phyloP scores from a whole-genome alignment of 2,329 filamentous ascomycete genomes.

The Plectosphaerella sp. region DNA sequence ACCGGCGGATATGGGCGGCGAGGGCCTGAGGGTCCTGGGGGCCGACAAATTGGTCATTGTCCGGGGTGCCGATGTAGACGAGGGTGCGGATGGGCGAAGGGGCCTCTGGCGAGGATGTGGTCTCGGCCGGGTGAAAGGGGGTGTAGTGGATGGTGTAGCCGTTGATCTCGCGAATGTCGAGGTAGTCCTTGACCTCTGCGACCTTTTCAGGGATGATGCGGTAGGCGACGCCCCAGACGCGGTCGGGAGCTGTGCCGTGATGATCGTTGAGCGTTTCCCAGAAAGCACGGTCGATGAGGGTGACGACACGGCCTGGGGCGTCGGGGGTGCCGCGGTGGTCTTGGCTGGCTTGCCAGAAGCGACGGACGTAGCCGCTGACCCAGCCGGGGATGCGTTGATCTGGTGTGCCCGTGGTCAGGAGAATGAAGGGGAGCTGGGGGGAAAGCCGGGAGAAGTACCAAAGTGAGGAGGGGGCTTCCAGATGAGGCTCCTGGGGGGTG shows the following conservation, averaged over 20 bases:
- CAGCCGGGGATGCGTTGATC: constrained; percentile 84
- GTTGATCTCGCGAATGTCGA: constrained; percentile 96
- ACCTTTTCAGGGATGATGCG: constrained; percentile 71
- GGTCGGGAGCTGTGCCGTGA: constrained; percentile 55
- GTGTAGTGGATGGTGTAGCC: constrained; percentile 94
- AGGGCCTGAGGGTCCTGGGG: constrained; percentile 74
- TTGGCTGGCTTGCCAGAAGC: constrained; percentile 91
- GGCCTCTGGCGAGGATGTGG: constrained; percentile 15
- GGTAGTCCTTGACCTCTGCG: constrained; percentile 78
- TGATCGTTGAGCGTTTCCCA: constrained; percentile 75
- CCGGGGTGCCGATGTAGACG: constrained; percentile 91
- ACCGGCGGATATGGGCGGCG: constrained; percentile 74
- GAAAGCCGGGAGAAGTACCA: constrained; percentile 49
- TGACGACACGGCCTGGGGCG: constrained; percentile 86
- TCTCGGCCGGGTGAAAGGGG: constrained; percentile 64
- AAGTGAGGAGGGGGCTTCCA: constrained; percentile 98
- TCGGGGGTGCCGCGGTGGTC: constrained; percentile 92
- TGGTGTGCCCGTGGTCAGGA: constrained; percentile 38
- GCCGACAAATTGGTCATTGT: constrained; percentile 88
- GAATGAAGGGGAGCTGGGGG: constrained; percentile 3
- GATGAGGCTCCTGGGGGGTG: constrained; percentile 67
- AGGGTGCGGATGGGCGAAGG: constrained; percentile 49
- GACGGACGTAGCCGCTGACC: constrained; percentile 87
- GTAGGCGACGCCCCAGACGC: constrained; percentile 91
- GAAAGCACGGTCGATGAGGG: constrained; percentile 77